A percentile compares a stretch with the other conserved stretches of the same genome.
Conservation (phyloP, 2,329 filamentous ascomycete genomes). For the Alternaria postmessia region DNA sequence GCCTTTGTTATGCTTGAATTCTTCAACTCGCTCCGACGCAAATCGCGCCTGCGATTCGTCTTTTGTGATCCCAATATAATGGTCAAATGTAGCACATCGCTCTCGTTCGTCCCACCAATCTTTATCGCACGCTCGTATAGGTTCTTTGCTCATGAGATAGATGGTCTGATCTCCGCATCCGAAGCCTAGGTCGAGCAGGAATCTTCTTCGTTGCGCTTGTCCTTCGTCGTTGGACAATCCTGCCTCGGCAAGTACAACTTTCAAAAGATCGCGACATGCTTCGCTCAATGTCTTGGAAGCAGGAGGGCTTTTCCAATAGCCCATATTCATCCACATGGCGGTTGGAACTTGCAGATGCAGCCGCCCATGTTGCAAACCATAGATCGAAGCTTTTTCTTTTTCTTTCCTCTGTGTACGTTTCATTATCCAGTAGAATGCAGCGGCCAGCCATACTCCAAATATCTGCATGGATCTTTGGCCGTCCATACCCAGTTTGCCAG, state of each 20-base stretch:
- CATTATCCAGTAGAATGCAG: not conserved
- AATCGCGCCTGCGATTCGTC: constrained; percentile 56
- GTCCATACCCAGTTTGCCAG: not conserved
- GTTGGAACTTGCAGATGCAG: constrained; percentile 60
- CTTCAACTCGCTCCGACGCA: constrained; percentile 29
- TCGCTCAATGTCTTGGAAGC: constrained; percentile 42
- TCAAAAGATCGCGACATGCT: constrained; percentile 61
- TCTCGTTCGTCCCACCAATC: constrained; percentile 26
- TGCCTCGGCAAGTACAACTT: constrained; percentile 57
- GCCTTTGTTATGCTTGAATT: constrained; percentile 7
- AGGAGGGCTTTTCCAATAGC: constrained; percentile 60
- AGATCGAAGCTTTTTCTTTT: constrained; percentile 35
- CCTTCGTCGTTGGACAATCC: constrained; percentile 42
- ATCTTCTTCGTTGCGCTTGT: constrained; percentile 10
- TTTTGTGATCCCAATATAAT: constrained; percentile 64
- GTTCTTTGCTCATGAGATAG: constrained; percentile 48
- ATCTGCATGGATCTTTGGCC: not conserved
- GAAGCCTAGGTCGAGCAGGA: constrained; percentile 64
- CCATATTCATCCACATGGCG: constrained; percentile 72
- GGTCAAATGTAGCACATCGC: constrained; percentile 18
- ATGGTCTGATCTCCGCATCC: constrained; percentile 67
- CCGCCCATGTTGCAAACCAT: constrained; percentile 65
- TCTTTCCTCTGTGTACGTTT: not conserved
- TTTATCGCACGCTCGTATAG: constrained; percentile 22
- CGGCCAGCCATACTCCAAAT: not conserved